Percentiles rank a stretch among this genome's conserved stretches.
Conservation (phyloP, 1,284 basidiomycete genomes). For the Sanghuangporus baumii region DNA sequence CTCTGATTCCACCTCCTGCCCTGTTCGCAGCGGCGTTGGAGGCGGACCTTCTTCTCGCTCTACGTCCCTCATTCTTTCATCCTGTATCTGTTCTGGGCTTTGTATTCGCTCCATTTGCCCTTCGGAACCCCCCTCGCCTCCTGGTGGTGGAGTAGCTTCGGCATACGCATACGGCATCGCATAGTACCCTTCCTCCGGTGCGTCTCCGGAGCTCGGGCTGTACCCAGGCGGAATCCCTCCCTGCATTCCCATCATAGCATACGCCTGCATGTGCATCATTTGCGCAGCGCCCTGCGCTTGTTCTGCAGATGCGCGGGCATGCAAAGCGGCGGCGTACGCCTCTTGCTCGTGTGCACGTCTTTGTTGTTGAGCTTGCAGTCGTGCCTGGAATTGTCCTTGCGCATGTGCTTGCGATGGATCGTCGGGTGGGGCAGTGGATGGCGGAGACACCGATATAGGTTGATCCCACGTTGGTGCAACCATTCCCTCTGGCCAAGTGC, state of each 20-base stretch:
- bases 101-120: not conserved
- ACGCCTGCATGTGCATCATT: constrained; percentile 4
- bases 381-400: not conserved
- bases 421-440: not conserved
- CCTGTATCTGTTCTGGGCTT: not conserved
- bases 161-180: constrained; percentile 11
- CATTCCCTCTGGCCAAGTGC: constrained; percentile 63
- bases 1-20: not conserved
- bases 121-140: not conserved
- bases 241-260: constrained; percentile 1
- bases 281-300: not conserved
- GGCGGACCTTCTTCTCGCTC: not conserved
- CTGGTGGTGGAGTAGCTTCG: constrained; percentile 8
- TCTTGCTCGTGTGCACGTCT: constrained; percentile 2
- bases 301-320: not conserved
- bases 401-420: not conserved
- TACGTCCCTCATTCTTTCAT: not conserved
- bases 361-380: not conserved
- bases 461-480: constrained; percentile 34
- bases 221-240: constrained; percentile 13
- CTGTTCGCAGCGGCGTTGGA: not conserved
- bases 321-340: constrained; percentile 5
- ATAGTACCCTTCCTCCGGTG: constrained; percentile 2
- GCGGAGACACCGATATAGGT: not conserved
- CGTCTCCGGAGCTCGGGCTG: constrained; percentile 14